These are phyloP conservation scores for Alisma plantagoaquatica DNA, from an alignment of 106 monocot genomes.

Conservation along the genomic window DNA sequence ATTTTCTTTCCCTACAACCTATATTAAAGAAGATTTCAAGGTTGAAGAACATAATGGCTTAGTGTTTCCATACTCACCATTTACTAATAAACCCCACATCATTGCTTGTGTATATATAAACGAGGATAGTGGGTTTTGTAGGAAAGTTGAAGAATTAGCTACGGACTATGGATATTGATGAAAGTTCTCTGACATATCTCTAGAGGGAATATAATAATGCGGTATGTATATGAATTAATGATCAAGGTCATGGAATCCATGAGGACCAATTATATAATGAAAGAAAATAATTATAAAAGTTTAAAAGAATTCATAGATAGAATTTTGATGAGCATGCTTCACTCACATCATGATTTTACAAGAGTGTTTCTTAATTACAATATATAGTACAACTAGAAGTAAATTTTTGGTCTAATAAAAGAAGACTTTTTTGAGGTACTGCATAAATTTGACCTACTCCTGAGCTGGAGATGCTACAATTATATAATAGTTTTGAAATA, in stretches of 20 bases:
- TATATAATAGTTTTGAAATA: too few relatives aligned
- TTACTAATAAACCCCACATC: conserved; percentile 52
- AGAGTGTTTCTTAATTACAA: conserved; percentile 83
- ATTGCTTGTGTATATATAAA: conserved; percentile 50
- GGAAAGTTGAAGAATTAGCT: conserved; percentile 72
- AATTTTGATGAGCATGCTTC: conserved; percentile 73
- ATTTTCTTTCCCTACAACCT: conserved; percentile 68
- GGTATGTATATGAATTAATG: conserved; percentile 83
- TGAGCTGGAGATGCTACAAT: too few relatives aligned
- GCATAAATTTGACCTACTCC: conserved; percentile 60
- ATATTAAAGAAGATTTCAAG: conserved; percentile 62
- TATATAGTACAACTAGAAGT: conserved; percentile 92
- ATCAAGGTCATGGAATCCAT: conserved; percentile 85
- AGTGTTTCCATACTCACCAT: conserved; percentile 67
- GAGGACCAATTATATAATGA: conserved; percentile 94
- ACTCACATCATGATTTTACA: conserved; percentile 80
- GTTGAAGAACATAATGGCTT: conserved; percentile 75
- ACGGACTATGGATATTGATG: conserved; percentile 65
- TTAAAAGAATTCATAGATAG: conserved; percentile 82
- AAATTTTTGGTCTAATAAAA: conserved; percentile 68
- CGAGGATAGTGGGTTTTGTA: conserved; percentile 79
- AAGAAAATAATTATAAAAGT: conserved; percentile 77
- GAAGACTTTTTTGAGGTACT: conserved; percentile 70
- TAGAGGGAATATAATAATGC: conserved; percentile 65
- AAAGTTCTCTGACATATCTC: conserved; percentile 85